Evolutionary conservation across 495 filamentous ascomycete genomes (phyloP).

Genomic region (Letharia lupina): DNA sequence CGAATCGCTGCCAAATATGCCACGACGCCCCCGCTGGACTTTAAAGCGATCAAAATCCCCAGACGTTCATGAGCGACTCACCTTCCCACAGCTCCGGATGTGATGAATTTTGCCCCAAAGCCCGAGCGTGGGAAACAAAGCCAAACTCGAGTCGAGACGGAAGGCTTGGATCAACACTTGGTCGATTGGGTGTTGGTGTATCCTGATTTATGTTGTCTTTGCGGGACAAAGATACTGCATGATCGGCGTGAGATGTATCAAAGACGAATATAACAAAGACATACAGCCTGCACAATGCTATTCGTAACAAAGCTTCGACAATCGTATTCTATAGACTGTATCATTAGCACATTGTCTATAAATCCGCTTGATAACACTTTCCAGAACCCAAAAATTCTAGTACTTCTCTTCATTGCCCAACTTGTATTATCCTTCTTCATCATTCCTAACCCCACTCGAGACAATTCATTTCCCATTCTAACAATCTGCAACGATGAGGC

Average conservation of each 20-base stretch:
- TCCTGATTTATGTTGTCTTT: too few species aligned
- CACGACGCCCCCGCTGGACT: background rate
- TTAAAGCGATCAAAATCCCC: background rate
- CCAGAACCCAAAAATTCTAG: too few species aligned
- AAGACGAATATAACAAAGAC: background rate
- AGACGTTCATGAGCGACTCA: too few species aligned
- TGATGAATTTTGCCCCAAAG: too few species aligned
- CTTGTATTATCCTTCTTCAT: background rate
- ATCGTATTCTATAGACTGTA: background rate
- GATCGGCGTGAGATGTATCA: background rate
- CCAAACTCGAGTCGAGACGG: too few species aligned
- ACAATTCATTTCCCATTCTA: background rate
- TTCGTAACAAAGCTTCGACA: background rate
- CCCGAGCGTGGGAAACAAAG: too few species aligned
- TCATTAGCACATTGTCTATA: background rate
- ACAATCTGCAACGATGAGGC: background rate
- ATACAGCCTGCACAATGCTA: background rate
- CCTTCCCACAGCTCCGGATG: too few species aligned
- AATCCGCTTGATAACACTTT: too few species aligned
- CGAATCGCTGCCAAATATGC: background rate
- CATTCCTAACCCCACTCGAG: background rate
- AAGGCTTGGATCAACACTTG: too few species aligned
- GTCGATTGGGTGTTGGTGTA: too few species aligned
- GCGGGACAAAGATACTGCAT: background rate
- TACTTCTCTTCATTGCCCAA: too few species aligned